phyloP scores from a whole-genome alignment of 768 basidiomycete genomes.

The Trametes villosa region DNA sequence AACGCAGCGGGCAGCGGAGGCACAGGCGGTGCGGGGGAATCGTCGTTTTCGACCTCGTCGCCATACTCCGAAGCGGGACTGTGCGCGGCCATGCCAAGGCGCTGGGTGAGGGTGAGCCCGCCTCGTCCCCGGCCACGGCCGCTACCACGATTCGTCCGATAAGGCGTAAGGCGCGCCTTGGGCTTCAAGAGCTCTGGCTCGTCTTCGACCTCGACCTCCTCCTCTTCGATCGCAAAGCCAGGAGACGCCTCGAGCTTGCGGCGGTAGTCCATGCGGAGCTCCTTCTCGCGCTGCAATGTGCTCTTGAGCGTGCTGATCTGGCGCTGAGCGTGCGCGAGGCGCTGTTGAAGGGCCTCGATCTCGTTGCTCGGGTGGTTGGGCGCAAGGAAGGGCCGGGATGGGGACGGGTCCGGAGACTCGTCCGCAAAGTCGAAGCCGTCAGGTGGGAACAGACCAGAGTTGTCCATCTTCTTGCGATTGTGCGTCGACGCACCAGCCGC shows the following conservation, averaged over 20 bases:
- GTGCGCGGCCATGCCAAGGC: constrained; percentile 61
- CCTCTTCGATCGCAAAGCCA: constrained; percentile 47
- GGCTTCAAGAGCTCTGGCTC: constrained; percentile 31
- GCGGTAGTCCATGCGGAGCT: constrained; percentile 70
- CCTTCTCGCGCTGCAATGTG: constrained; percentile 81
- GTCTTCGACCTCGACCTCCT: constrained; percentile 50
- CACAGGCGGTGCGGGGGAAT: constrained; percentile 36
- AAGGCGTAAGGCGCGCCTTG: constrained; percentile 55
- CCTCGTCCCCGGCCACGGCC: constrained; percentile 55
- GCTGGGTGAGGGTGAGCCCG: constrained; percentile 66
- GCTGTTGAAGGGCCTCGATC: constrained; percentile 79
- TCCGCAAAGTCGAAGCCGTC: constrained; percentile 52
- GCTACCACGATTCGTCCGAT: constrained; percentile 55
- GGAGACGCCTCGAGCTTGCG: constrained; percentile 53
- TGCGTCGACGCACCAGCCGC: constrained; percentile 63
- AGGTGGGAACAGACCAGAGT: constrained; percentile 48
- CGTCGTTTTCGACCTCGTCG: constrained; percentile 36
- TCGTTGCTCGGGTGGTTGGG: constrained; percentile 80
- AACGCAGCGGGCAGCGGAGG: constrained; percentile 41
- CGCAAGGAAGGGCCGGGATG: constrained; percentile 63
- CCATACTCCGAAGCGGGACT: constrained; percentile 57
- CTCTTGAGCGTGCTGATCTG: constrained; percentile 84
- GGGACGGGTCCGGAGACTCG: constrained; percentile 65
- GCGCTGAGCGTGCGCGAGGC: constrained; percentile 84
- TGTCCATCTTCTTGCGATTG: constrained; percentile 60